Evolutionary conservation across 2,329 filamentous ascomycete species (phyloP).

Genomic region (Botryotinia convoluta): DNA sequence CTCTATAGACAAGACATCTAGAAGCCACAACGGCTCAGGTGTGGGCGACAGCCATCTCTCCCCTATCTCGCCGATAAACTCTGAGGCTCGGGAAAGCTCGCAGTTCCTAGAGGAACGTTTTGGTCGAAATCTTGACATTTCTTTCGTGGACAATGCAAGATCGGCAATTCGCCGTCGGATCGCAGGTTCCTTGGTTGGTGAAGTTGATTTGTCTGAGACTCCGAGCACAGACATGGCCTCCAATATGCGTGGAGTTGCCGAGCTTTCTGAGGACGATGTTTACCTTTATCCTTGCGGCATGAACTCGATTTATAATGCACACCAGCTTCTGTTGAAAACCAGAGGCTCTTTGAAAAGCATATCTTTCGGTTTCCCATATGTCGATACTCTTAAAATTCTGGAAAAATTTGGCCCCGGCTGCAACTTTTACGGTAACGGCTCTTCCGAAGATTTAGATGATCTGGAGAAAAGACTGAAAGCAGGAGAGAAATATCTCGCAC

Average conservation of each 20-base stretch:
- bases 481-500: conserved; percentile 74
- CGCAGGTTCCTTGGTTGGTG: conserved; percentile 74
- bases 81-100: conserved; percentile 58
- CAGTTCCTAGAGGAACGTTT: conserved; percentile 92
- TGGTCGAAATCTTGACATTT: conserved; percentile 81
- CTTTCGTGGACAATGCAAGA: conserved; percentile 77
- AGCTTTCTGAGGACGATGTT: conserved; percentile 80
- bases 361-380: conserved; percentile 95
- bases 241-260: conserved; percentile 56
- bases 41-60: background rate
- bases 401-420: conserved; percentile 92
- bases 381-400: conserved; percentile 92
- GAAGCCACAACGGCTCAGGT: conserved; percentile 25
- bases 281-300: conserved; percentile 88
- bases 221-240: conserved; percentile 49
- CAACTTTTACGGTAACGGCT: conserved; percentile 81
- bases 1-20: conserved; percentile 45
- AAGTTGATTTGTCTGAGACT: conserved; percentile 63
- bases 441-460: conserved; percentile 75
- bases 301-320: conserved; percentile 90
- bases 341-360: conserved; percentile 71
- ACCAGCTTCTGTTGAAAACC: conserved; percentile 67
- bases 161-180: conserved; percentile 84
- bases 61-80: conserved; percentile 23
- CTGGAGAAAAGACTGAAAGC: conserved; percentile 67